Conservation (phyloP, 495 filamentous ascomycete genomes). For the Physcia stellaris region DNA sequence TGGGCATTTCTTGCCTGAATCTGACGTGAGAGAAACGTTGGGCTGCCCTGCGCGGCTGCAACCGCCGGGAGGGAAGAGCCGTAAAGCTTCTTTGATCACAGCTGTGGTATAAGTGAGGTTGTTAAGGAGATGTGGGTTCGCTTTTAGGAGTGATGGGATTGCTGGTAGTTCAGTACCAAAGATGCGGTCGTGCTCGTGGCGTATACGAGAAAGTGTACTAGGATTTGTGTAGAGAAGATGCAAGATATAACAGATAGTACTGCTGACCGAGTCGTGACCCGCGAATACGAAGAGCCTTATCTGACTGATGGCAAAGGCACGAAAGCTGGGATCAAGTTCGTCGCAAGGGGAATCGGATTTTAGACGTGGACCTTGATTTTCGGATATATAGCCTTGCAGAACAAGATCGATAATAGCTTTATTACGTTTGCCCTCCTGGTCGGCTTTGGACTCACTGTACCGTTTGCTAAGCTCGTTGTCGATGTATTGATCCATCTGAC, state of each 20-base stretch:
- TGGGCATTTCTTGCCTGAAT: constrained; percentile 18
- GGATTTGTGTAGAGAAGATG: constrained; percentile 35
- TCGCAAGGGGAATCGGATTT: background rate
- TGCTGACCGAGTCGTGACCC: constrained; percentile 26
- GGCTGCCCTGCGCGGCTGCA: constrained; percentile 23
- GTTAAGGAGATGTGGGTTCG: constrained; percentile 26
- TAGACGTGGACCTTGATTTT: background rate
- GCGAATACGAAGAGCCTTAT: constrained; percentile 10
- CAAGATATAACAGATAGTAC: constrained; percentile 21
- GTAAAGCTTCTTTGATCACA: constrained; percentile 35
- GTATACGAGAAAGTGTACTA: constrained; percentile 21
- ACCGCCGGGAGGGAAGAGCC: constrained; percentile 28
- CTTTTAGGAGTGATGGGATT: constrained; percentile 13
- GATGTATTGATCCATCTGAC: constrained; percentile 6
- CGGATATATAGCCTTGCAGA: constrained; percentile 1
- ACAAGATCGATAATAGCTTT: constrained; percentile 6
- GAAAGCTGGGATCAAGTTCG: constrained; percentile 4
- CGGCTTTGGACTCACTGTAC: constrained; percentile 4
- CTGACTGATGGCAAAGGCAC: constrained; percentile 14
- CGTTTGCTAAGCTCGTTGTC: constrained; percentile 6
- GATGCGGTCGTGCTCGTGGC: constrained; percentile 31
- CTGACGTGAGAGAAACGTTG: constrained; percentile 19
- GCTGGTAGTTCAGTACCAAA: constrained; percentile 18
- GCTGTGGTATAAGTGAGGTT: constrained; percentile 29
- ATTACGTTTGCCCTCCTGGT: background rate